Evolutionary conservation across 345 rosid species (phyloP).

Genomic region (Angophora floribunda): DNA sequence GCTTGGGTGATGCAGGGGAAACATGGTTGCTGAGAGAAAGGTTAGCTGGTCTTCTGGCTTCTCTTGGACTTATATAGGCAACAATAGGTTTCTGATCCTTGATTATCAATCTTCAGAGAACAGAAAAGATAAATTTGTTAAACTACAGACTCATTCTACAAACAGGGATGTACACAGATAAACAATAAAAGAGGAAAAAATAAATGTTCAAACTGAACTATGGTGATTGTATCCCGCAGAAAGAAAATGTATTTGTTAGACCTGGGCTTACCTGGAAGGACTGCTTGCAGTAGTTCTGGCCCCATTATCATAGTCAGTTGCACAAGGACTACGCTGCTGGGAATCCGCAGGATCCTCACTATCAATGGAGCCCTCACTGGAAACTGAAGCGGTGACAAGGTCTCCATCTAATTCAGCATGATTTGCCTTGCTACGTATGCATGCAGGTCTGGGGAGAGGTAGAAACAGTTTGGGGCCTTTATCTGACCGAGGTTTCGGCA

Average conservation of each 20-base stretch:
- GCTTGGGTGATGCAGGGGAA: conserved; percentile 56
- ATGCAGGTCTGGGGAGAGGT: conserved; percentile 61
- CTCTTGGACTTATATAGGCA: conserved; percentile 40
- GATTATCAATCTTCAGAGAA: conserved; percentile 23
- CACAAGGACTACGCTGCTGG: conserved; percentile 51
- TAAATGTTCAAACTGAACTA: not conserved
- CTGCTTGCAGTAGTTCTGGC: conserved; percentile 38
- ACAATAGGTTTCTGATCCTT: conserved; percentile 40
- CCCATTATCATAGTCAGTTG: conserved; percentile 69
- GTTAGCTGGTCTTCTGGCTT: conserved; percentile 50
- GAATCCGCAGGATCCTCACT: conserved; percentile 55
- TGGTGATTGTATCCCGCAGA: not conserved
- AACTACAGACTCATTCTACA: not conserved
- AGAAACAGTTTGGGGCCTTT: conserved; percentile 34
- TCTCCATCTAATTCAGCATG: conserved; percentile 41
- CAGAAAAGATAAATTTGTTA: not conserved
- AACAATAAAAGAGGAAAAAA: not conserved
- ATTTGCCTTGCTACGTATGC: conserved; percentile 33
- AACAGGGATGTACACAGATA: not conserved
- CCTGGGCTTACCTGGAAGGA: conserved; percentile 48
- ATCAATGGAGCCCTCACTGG: conserved; percentile 59
- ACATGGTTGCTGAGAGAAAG: conserved; percentile 33
- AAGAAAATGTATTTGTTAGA: not conserved
- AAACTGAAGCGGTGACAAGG: conserved; percentile 53
- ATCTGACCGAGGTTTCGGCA: conserved; percentile 38